Percentiles rank a stretch among this genome's conserved stretches.
phyloP scores from a whole-genome alignment of 805 yeast genomes.

The Candida jianshihensis region DNA sequence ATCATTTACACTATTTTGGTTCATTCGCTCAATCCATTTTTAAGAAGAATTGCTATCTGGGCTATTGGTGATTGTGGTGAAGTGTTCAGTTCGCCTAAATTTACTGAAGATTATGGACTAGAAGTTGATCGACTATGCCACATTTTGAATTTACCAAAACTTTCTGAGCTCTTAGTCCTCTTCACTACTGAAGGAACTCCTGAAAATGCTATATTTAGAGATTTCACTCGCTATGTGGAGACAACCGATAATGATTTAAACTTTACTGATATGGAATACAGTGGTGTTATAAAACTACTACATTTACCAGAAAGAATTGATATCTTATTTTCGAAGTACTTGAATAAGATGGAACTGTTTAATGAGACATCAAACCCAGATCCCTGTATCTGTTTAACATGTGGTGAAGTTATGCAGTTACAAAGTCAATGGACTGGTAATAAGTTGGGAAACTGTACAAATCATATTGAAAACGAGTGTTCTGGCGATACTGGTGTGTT shows the following conservation, averaged over 20 bases:
- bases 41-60: conserved; percentile 55
- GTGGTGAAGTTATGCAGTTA: conserved; percentile 63
- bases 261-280: conserved; percentile 42
- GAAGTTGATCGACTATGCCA: conserved; percentile 52
- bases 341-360: conserved; percentile 37
- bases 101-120: conserved; percentile 19
- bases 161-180: conserved; percentile 20
- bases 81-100: conserved; percentile 25
- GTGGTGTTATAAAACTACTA: conserved; percentile 46
- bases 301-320: conserved; percentile 63
- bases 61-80: conserved; percentile 44
- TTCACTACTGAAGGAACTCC: conserved; percentile 11
- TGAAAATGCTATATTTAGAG: conserved; percentile 19
- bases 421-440: conserved; percentile 55
- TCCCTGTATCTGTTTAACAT: conserved; percentile 82
- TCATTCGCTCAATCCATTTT: conserved; percentile 55
- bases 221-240: conserved; percentile 14
- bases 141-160: conserved; percentile 40
- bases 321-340: conserved; percentile 54
- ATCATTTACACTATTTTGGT: conserved; percentile 46
- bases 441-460: conserved; percentile 69
- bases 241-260: conserved; percentile 16
- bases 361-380: conserved; percentile 42
- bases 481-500: conserved; percentile 64
- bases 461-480: conserved; percentile 61